phyloP scores from a whole-genome alignment of 768 basidiomycete genomes.

The Boletus vermiculosoides region DNA sequence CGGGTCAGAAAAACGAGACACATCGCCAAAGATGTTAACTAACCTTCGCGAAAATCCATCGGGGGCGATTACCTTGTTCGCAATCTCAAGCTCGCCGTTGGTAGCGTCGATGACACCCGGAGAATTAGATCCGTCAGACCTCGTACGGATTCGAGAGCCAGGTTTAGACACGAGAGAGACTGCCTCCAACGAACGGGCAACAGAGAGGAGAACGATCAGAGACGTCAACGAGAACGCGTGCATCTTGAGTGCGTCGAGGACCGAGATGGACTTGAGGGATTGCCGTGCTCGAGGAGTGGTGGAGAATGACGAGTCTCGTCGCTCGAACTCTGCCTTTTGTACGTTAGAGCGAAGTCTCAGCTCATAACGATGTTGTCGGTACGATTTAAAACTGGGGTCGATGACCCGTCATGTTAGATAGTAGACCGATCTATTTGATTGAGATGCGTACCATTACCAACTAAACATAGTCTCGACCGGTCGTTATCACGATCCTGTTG shows the following conservation, averaged over 20 bases:
- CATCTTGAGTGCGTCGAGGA: slow-evolving; percentile 24
- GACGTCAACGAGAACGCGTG: slow-evolving; percentile 9
- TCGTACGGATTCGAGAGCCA: not conserved
- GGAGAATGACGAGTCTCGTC: not conserved
- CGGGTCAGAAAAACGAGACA: not conserved
- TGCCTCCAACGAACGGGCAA: slow-evolving; percentile 11
- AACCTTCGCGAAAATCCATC: slow-evolving; percentile 47
- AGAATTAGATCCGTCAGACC: not conserved
- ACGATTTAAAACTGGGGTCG: slow-evolving; percentile 7
- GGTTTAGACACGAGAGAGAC: slow-evolving; percentile 17
- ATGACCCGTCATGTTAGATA: not conserved
- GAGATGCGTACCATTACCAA: not conserved
- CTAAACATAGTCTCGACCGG: not conserved
- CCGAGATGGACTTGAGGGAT: slow-evolving; percentile 15
- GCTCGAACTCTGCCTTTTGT: slow-evolving; percentile 11
- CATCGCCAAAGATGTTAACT: slow-evolving; percentile 3
- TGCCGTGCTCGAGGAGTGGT: slow-evolving; percentile 3
- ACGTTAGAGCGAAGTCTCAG: not conserved
- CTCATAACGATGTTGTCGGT: not conserved
- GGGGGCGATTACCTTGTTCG: slow-evolving; percentile 45
- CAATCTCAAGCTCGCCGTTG: slow-evolving; percentile 36
- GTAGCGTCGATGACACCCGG: slow-evolving; percentile 24
- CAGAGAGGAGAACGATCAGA: slow-evolving; percentile 15
- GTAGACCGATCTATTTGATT: not conserved
- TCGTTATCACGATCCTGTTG: not conserved